Evolutionary conservation across 2,329 filamentous ascomycete genomes (phyloP).

Genomic region (Coniochaeta sp.): DNA sequence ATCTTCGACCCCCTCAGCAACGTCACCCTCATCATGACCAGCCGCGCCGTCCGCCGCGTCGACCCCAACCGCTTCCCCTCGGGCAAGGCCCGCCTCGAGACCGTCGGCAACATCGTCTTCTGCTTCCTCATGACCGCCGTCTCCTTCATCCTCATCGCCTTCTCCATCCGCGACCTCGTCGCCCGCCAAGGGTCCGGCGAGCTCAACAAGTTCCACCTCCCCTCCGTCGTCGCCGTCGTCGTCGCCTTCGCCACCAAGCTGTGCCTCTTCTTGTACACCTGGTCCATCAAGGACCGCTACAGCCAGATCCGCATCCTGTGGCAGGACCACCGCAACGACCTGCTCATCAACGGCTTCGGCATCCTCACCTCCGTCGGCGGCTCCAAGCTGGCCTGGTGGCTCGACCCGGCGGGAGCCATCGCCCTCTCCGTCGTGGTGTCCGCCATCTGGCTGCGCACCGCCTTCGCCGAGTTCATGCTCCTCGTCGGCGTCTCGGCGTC

Average conservation of each 20-base stretch:
- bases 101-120: constrained; percentile 91
- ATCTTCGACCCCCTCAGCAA: constrained; percentile 91
- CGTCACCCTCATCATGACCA: constrained; percentile 75
- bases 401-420: constrained; percentile 89
- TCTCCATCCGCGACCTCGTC: constrained; percentile 67
- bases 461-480: constrained; percentile 82
- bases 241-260: constrained; percentile 84
- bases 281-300: constrained; percentile 82
- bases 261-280: constrained; percentile 82
- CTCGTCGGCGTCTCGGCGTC: constrained; percentile 85
- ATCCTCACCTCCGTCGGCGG: constrained; percentile 88
- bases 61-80: constrained; percentile 82
- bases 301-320: constrained; percentile 86
- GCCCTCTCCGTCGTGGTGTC: constrained; percentile 73
- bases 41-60: constrained; percentile 81
- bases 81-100: constrained; percentile 90
- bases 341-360: constrained; percentile 94
- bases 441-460: constrained; percentile 67
- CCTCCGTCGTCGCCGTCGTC: constrained; percentile 77
- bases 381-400: constrained; percentile 84
- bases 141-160: constrained; percentile 85
- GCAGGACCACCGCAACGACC: constrained; percentile 95
- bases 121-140: constrained; percentile 94
- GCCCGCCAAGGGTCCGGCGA: constrained; percentile 37
- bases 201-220: constrained; percentile 65